Evolutionary conservation across 2,329 filamentous ascomycete species (phyloP).

Genomic region (Sarocladium brachiariae): DNA sequence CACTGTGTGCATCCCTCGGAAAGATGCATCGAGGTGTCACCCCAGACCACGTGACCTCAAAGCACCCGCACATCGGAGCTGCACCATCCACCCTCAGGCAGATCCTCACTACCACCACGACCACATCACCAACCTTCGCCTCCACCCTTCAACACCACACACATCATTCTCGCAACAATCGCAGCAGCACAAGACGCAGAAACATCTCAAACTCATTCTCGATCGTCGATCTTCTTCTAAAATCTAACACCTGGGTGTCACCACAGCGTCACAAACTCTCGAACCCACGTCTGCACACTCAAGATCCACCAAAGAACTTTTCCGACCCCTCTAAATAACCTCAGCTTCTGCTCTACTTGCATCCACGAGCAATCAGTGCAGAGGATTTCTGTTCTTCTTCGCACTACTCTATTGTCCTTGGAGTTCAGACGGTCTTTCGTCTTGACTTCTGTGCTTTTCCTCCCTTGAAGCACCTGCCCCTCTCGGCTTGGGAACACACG

Average conservation of each 20-base stretch:
- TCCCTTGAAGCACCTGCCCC: constrained; percentile 7
- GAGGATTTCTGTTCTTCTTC: no score
- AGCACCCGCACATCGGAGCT: constrained; percentile 2
- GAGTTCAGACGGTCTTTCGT: background rate
- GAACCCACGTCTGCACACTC: background rate
- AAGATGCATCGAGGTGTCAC: background rate
- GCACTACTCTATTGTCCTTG: no score
- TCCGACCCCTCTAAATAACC: constrained; percentile 1
- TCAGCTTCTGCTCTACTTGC: background rate
- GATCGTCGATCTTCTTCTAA: background rate
- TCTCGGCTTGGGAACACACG: constrained; percentile 1
- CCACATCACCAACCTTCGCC: constrained; percentile 1
- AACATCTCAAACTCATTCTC: constrained; percentile 3
- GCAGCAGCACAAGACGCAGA: background rate
- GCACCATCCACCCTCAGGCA: background rate
- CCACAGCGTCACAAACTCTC: background rate
- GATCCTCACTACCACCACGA: background rate
- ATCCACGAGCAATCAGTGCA: background rate
- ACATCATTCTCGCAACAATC: background rate
- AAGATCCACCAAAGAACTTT: constrained; percentile 9
- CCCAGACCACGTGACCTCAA: constrained; percentile 4
- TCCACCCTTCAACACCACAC: background rate
- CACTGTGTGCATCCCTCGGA: no score
- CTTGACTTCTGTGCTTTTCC: background rate
- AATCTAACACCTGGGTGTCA: background rate